Evolutionary conservation across 257 asterid species (phyloP).

Genomic region (Forsythia viridissima): DNA sequence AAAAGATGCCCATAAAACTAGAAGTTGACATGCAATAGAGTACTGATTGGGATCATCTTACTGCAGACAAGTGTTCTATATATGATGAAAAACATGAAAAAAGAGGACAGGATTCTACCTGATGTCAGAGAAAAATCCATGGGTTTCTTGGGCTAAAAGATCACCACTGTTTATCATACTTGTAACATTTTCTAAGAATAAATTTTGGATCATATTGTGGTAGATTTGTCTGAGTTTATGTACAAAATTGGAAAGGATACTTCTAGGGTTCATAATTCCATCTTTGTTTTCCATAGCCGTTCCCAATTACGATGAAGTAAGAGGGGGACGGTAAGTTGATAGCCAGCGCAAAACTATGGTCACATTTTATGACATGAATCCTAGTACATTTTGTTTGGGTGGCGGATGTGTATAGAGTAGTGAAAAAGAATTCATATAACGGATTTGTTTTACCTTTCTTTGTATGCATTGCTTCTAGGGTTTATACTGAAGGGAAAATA

Average conservation of each 20-base stretch:
- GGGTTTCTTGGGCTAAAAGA: conserved; percentile 7
- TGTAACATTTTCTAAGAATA: not conserved
- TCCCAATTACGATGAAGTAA: not conserved
- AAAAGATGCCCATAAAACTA: conserved; percentile 46
- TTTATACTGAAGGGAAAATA: not conserved
- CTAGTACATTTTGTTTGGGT: not conserved
- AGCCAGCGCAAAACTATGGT: not conserved
- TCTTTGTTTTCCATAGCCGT: not conserved
- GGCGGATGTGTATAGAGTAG: not conserved
- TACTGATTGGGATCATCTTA: conserved; percentile 23
- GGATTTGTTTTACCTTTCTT: not conserved
- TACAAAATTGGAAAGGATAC: not conserved
- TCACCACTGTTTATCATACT: not conserved
- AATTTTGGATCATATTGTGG: not conserved
- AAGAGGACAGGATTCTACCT: conserved; percentile 16
- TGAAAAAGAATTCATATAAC: not conserved
- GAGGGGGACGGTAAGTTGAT: not conserved
- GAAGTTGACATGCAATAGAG: conserved; percentile 42
- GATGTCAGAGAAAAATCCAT: conserved; percentile 19
- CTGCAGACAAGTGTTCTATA: conserved; percentile 5
- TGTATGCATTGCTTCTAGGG: conserved; percentile 1
- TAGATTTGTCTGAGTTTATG: not conserved
- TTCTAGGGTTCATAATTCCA: not conserved
- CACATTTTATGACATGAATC: not conserved
- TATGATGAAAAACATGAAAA: not conserved